Evolutionary conservation across 192 early-diverging fungal species (phyloP), one percentile per base, ranked within the genome.

Genomic region (Umbelopsis vinacea): DNA sequence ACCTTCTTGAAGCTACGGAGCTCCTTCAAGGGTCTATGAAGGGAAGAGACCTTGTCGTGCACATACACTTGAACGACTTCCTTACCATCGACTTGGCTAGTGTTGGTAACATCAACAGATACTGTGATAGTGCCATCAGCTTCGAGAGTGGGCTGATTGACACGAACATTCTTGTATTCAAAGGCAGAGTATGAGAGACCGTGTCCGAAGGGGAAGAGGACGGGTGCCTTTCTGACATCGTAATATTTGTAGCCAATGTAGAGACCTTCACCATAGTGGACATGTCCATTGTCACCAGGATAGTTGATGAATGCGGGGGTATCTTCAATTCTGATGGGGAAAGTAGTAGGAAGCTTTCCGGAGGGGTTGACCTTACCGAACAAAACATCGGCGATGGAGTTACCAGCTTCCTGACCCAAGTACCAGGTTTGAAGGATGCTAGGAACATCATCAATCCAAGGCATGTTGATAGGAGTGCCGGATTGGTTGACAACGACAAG

Each of bases 331-430:
- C 79, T 71, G 4, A 70, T 70, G 0, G 86, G 88, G 72, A 83
- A 89, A 7, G 86, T 85, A 55, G 84, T 78, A 5, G 88, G 85
- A 46, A 82, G 74, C 0, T 83, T 78, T 23, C 86, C 88, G 14
- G 78, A 81, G 0, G 88, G 88, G 67, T 82, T 84, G 66, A 79
- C 75, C n/a, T 75, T 54, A 12, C 88, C 88, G 33, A 84, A 85
- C 23, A 89, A 74, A 17, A 83, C 72, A 38, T 89, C 83, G 19
- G 86, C 86, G 33, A 88, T 82, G 1, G 88, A 81, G 12, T 74
- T 60, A 53, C 85, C 88, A 35, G 74, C 88, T 68, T 86, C 83
- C 37, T 81, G 77, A 19, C 88, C 88, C 0, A 84, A 85, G n/a
- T 82, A 47, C 52, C 83, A 85, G 0, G 82, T 70, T 57, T 74